Evolutionary conservation across 2,329 filamentous ascomycete genomes (phyloP).

Genomic region (Phoma herbarum): DNA sequence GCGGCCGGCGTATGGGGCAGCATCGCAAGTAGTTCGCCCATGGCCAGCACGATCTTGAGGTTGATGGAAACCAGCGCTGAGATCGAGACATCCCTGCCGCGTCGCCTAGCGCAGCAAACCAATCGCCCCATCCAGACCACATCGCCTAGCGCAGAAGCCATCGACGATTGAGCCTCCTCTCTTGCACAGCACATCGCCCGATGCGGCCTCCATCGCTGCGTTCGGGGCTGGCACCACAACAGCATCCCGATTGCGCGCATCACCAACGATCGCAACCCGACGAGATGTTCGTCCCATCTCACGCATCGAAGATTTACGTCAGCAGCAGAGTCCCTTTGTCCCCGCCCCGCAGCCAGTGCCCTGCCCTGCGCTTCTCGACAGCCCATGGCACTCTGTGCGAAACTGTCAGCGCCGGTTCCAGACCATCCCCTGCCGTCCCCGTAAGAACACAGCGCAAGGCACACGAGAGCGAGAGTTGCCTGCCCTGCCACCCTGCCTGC

Average conservation of each 20-base stretch:
- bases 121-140: slow-evolving; percentile 3
- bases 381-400: background rate
- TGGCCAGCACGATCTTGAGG: slow-evolving; percentile 16
- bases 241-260: background rate
- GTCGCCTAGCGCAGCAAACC: background rate
- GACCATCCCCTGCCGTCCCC: background rate
- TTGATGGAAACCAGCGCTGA: slow-evolving; percentile 7
- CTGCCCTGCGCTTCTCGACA: background rate
- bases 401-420: background rate
- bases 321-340: background rate
- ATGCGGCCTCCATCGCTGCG: slow-evolving; percentile 4
- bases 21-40: slow-evolving; percentile 2
- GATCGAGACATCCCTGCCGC: slow-evolving; percentile 16
- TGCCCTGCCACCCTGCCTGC: too few species aligned
- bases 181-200: background rate
- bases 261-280: background rate
- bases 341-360: background rate
- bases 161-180: slow-evolving; percentile 15
- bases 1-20: slow-evolving; percentile 7
- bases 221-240: background rate
- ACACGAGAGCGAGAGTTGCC: too few species aligned
- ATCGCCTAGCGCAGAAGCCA: background rate
- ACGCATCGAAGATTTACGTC: background rate
- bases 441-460: background rate
- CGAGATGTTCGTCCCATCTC: background rate